Evolutionary conservation across 345 rosid species (phyloP).

Genomic region (Gossypium arboreum): DNA sequence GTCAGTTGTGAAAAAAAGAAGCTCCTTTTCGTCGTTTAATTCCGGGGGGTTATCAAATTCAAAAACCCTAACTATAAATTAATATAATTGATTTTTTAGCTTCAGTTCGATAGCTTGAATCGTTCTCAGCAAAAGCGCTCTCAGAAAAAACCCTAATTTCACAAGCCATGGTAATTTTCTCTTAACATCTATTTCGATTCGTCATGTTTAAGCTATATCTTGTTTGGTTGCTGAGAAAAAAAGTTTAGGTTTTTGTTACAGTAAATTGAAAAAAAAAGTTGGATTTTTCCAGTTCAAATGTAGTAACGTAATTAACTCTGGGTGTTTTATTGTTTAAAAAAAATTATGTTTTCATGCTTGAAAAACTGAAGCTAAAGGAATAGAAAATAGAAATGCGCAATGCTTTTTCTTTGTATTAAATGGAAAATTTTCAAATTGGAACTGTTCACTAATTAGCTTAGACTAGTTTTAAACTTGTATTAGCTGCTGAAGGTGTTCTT

Average conservation of each 20-base stretch:
- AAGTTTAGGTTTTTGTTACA: background rate
- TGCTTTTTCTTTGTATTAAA: background rate
- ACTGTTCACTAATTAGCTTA: background rate
- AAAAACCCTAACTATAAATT: too few species aligned
- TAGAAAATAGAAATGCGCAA: too few species aligned
- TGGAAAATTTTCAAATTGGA: background rate
- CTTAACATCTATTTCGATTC: background rate
- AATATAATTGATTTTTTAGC: too few species aligned
- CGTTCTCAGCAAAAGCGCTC: background rate
- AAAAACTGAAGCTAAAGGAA: too few species aligned
- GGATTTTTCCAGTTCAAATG: background rate
- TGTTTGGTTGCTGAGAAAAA: background rate
- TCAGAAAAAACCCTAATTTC: background rate
- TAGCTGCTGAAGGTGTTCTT: background rate
- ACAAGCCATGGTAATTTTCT: conserved; percentile 12
- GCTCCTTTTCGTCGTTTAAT: too few species aligned
- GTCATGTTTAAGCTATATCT: background rate
- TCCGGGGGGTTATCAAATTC: too few species aligned
- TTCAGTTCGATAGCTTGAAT: too few species aligned
- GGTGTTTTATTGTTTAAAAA: too few species aligned
- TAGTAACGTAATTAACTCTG: background rate
- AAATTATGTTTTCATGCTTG: too few species aligned
- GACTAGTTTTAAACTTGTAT: background rate
- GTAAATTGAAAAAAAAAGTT: background rate
- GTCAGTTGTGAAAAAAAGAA: too few species aligned